A percentile compares a stretch with the other conserved stretches of the same genome.
phyloP scores from a whole-genome alignment of 2,329 filamentous ascomycete genomes.

The Aspergillus uvarum region DNA sequence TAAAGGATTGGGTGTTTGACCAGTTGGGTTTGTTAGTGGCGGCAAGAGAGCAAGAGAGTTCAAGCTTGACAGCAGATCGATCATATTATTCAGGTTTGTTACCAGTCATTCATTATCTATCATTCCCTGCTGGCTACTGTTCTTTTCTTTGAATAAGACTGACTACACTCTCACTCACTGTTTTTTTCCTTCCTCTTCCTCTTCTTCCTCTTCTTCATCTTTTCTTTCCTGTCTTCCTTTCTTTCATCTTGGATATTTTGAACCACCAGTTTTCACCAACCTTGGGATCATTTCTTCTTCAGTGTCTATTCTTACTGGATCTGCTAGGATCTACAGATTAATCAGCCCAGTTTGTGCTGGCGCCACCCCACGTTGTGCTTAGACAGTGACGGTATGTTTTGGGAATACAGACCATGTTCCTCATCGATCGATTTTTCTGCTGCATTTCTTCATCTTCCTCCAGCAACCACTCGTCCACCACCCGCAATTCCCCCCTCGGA shows the following conservation, averaged over 20 bases:
- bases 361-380: not conserved
- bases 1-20: constrained; percentile 1
- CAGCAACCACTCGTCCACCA: constrained; percentile 3
- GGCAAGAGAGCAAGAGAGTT: not conserved
- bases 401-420: not conserved
- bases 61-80: not conserved
- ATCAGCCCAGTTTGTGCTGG: not conserved
- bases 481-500: constrained; percentile 11
- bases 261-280: too few relatives aligned
- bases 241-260: too few relatives aligned
- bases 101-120: not conserved
- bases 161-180: too few relatives aligned
- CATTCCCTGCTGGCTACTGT: not conserved
- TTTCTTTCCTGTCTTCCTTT: too few relatives aligned
- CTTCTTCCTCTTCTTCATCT: too few relatives aligned
- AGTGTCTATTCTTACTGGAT: not conserved
- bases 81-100: not conserved
- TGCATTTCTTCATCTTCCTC: constrained; percentile 6
- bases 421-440: not conserved
- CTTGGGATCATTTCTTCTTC: too few relatives aligned
- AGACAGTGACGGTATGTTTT: not conserved
- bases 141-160: too few relatives aligned
- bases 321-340: not conserved
- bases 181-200: too few relatives aligned
- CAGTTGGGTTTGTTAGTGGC: constrained; percentile 4